Evolutionary conservation across 371 early-diverging fungal genomes (phyloP), one percentile per base, ranked within the genome.

Genomic region (Rhizopus delemar): DNA sequence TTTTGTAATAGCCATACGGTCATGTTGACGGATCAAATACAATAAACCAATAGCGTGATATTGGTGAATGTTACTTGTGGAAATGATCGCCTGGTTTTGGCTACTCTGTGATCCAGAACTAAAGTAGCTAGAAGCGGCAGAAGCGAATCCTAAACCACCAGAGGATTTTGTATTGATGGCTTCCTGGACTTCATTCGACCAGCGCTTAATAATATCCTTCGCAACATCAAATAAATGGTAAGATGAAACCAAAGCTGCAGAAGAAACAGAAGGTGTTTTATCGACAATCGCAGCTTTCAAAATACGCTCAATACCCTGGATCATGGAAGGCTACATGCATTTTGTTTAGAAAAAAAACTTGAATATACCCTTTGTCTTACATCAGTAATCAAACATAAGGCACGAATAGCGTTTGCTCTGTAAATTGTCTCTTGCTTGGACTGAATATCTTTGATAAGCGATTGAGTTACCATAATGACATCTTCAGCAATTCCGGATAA

Each of bases 261-360:
- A 91, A 16, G 96, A 87, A 12, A 97, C 94, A 51, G 85, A 84
- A 12, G 95, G 86, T 36, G 90, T 92, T 71, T 92, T 93, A 70
- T 99, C 99, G 41, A 98, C 96, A 70, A 99, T 95, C 0, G 97
- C 93, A 34, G 95, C 93, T 83, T 98, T 99, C 35, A 98, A 68
- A 71, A 97, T 92, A 56, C 98, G 87, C 78, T 99, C 99, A 61
- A 97, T 89, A 31, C 94, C 93, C 49, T 93, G 94, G 31, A 98
- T 75, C 94, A 94, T 97, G 39, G 95, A 91, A 28, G 89, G 86
- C 92, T 93, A 63, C 6, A 31, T 43, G 6, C 15, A 54, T 36
- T 28, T 12, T 22, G 29, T 32, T 46, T 35, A 7, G 41, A 13
- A 13, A 43, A 36, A 31, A 3, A 32, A 46, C 46, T 33, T 22